Percentiles rank a stretch among this genome's conserved stretches.
These are phyloP conservation scores for Kodamaea ohmeri DNA, from an alignment of 1,139 yeast genomes.

Conservation along the genomic window DNA sequence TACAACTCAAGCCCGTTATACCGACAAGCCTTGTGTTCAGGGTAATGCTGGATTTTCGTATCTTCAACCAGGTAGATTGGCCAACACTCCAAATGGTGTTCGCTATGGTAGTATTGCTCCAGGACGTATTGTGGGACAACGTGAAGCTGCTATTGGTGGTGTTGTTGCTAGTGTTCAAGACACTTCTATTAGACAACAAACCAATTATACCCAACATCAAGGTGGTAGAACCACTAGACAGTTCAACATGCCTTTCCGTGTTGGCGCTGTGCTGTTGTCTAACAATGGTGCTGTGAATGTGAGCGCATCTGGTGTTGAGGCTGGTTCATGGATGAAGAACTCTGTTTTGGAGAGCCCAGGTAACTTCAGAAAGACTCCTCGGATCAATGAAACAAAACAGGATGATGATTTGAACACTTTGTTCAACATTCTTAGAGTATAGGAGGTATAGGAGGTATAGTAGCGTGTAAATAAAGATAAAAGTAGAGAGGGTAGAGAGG, in stretches of 20 bases:
- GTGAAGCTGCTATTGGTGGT: constrained; percentile 74
- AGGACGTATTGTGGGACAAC: constrained; percentile 61
- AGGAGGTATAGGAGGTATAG: background rate
- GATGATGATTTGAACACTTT: constrained; percentile 12
- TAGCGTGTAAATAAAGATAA: background rate
- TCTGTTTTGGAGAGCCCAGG: constrained; percentile 12
- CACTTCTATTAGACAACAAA: constrained; percentile 38
- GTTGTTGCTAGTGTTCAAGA: constrained; percentile 51
- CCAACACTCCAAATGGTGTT: constrained; percentile 75
- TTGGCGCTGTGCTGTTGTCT: constrained; percentile 39
- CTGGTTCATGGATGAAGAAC: constrained; percentile 42
- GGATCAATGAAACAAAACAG: constrained; percentile 9
- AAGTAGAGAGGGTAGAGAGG: background rate
- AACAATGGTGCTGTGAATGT: constrained; percentile 38
- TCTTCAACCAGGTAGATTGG: constrained; percentile 64
- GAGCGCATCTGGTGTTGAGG: constrained; percentile 41
- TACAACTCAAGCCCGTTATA: constrained; percentile 12
- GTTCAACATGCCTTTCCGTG: constrained; percentile 44
- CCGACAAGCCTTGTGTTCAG: constrained; percentile 29
- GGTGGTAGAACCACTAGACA: constrained; percentile 48
- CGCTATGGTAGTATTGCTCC: constrained; percentile 58
- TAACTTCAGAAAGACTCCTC: constrained; percentile 8
- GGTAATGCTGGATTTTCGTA: constrained; percentile 79
- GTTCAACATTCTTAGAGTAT: constrained; percentile 11
- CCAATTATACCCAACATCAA: constrained; percentile 38